Percentiles rank a stretch among this genome's conserved stretches.
Conservation (phyloP, 2,329 filamentous ascomycete species). For the Penicillium sclerotigenum region DNA sequence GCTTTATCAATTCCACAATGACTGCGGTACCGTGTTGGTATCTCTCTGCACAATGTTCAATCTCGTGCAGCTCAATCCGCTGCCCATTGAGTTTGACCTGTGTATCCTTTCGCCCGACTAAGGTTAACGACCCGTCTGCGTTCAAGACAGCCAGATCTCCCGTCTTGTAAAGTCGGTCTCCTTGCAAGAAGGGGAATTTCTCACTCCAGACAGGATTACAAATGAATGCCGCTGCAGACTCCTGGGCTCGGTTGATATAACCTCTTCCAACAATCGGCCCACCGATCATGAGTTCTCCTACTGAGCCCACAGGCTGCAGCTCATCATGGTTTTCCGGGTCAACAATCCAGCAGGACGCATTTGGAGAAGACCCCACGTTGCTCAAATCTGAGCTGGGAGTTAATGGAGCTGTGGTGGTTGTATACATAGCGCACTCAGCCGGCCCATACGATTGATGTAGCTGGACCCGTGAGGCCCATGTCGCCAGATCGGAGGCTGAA, state of each 20-base stretch:
- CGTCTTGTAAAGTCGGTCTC: conserved; percentile 18
- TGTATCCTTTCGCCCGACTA: conserved; percentile 33
- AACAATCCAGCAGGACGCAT: conserved; percentile 1
- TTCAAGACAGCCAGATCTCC: conserved; percentile 36
- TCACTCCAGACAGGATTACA: neutral
- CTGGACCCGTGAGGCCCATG: neutral
- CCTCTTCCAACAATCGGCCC: conserved; percentile 8
- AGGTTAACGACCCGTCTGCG: conserved; percentile 28
- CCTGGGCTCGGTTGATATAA: neutral
- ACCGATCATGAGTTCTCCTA: conserved; percentile 4
- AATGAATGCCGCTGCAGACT: neutral
- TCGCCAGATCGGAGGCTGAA: neutral
- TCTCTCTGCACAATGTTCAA: conserved; percentile 25
- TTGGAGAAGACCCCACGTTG: conserved; percentile 2
- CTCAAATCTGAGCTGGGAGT: neutral
- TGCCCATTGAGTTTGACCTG: conserved; percentile 39
- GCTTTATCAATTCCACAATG: neutral
- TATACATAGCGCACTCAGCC: conserved; percentile 1
- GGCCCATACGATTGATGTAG: conserved; percentile 5
- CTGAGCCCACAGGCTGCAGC: conserved; percentile 2
- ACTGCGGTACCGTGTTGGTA: neutral
- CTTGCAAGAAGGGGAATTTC: neutral
- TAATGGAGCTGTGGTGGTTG: neutral
- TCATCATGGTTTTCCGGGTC: conserved; percentile 1
- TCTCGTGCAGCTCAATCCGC: conserved; percentile 34